These are phyloP conservation scores for Trichophaea hybrida DNA, from an alignment of 2,329 filamentous ascomycete species.

Conservation along the genomic window DNA sequence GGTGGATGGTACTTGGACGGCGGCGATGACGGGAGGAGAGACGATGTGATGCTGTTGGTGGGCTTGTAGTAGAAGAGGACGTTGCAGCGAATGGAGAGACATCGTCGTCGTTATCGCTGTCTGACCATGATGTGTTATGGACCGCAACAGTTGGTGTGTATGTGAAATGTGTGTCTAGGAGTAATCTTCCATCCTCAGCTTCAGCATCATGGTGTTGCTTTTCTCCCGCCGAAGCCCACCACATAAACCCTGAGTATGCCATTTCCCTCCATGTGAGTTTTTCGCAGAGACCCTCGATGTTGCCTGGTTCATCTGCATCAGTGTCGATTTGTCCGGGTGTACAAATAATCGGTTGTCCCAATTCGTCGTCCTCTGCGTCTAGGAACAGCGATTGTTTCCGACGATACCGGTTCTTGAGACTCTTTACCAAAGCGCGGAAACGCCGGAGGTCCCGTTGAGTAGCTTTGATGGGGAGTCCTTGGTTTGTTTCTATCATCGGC, in stretches of 20 bases:
- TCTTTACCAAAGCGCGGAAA: constrained; percentile 53
- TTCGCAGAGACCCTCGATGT: constrained; percentile 36
- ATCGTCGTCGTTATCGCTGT: constrained; percentile 14
- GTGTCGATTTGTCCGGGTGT: neutral
- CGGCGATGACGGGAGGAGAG: neutral
- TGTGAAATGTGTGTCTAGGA: neutral
- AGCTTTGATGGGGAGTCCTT: constrained; percentile 54
- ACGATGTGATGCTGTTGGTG: neutral
- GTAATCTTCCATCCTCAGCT: constrained; percentile 27
- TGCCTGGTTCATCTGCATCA: constrained; percentile 32
- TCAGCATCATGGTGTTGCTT: constrained; percentile 46
- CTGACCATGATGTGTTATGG: constrained; percentile 1
- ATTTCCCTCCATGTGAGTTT: constrained; percentile 56
- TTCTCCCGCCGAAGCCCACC: constrained; percentile 78
- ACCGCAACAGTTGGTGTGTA: constrained; percentile 8
- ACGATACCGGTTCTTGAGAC: constrained; percentile 34
- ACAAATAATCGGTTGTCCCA: neutral
- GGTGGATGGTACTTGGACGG: constrained; percentile 31
- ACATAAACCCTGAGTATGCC: constrained; percentile 72
- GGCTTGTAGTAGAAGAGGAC: constrained; percentile 29
- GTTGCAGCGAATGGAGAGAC: constrained; percentile 29
- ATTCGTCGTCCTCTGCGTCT: constrained; percentile 24
- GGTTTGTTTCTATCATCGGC: constrained; percentile 54
- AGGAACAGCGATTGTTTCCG: constrained; percentile 7
- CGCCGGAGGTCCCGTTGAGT: constrained; percentile 81